phyloP scores from a whole-genome alignment of 768 basidiomycete genomes.

The Erythrobasidium yunnanense region DNA sequence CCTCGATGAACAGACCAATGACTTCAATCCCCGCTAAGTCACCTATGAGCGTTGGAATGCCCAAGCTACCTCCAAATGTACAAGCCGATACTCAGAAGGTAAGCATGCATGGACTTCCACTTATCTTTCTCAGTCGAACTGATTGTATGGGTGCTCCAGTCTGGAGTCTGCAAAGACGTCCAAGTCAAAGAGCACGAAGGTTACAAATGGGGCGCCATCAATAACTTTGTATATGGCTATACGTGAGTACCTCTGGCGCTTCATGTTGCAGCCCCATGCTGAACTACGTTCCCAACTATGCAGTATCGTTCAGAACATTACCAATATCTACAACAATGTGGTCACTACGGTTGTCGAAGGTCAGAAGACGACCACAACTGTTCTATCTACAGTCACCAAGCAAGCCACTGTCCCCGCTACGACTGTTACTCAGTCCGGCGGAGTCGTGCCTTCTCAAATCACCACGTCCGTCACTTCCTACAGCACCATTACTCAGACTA shows the following conservation, averaged over 20 bases:
- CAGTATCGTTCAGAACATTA: conserved; percentile 25
- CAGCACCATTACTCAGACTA: neutral
- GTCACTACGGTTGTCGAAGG: conserved; percentile 14
- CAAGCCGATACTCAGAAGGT: neutral
- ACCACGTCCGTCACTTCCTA: neutral
- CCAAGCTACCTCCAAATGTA: neutral
- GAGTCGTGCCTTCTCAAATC: neutral
- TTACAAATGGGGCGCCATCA: conserved; percentile 4
- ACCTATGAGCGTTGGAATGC: neutral
- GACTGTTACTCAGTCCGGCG: conserved; percentile 9
- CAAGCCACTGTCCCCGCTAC: neutral
- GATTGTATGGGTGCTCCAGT: neutral
- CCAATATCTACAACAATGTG: conserved; percentile 16
- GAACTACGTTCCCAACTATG: neutral
- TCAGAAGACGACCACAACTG: neutral
- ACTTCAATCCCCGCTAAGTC: neutral
- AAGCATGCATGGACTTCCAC: no score
- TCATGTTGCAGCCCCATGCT: neutral
- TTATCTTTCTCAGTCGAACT: no score
- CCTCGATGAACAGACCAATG: neutral
- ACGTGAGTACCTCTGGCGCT: neutral
- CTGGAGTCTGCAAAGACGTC: neutral
- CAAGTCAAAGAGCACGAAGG: neutral
- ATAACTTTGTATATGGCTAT: conserved; percentile 5
- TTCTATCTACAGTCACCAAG: neutral